Base-by-base conservation (phyloP, 768 basidiomycete species). In the Boletellus emodensis region DNA sequence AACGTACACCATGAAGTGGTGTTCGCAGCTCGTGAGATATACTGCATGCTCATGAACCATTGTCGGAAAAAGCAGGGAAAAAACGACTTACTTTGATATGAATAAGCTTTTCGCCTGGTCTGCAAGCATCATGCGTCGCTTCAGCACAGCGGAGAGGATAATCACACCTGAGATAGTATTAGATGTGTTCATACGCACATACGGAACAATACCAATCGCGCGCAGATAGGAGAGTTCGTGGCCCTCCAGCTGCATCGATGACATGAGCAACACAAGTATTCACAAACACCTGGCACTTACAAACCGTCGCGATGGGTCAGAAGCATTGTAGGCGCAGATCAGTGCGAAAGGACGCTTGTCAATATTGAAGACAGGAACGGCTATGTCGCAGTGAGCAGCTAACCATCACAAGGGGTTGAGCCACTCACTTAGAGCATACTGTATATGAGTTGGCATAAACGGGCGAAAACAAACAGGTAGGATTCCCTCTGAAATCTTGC, bases 91-190 rank as follows among this genome's bases (percentile, higher is more conserved):
- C 90, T 94, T 94, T 12, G 90, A 93, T 52, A 94, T 94, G 70
- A 94, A 94, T 39, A 91, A 66, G 56, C 87, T 84, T 70, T 95
- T 96, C 1, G 94, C 88, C 63, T 95, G 94, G 65, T 97, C 94
- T 15, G 94, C 94, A 3, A 95, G 76, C 34, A 91, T 85, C 90
- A 96, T 94, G 22, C 92, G 75, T 48, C 91, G 80, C 67, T 96
- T 94, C 41, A 96, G 76, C 6, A 94, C 91, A 11, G 93, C 93
- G 32, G 90, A 93, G 33, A 96, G 75, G 45, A 96, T 94, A 54
- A 96, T 94, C 32, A 96, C 92, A 44, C 90, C 88, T 78, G 45
- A 33, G 39, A 41, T 14, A 18, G 34, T 15, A 48, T 46, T 46
- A 52, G 55, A 42, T 1, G 51, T 15, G 15, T 11, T 56, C 44